These are phyloP conservation scores for Diaporthe aspalathi DNA, from an alignment of 2,329 filamentous ascomycete genomes.

Conservation along the genomic window DNA sequence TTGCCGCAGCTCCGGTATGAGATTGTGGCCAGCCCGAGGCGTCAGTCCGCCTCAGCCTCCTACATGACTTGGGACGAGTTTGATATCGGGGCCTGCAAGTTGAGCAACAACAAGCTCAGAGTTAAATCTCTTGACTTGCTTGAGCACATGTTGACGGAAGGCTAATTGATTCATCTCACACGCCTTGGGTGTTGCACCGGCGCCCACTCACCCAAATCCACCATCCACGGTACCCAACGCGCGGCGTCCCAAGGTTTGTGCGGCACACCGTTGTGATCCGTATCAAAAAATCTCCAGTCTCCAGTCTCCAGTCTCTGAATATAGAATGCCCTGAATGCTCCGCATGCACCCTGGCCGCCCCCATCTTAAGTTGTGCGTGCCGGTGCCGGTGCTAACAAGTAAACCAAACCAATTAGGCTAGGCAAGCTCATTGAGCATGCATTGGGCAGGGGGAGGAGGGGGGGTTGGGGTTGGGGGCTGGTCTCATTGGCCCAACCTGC, in stretches of 20 bases:
- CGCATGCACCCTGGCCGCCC: neutral
- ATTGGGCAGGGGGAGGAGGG: neutral
- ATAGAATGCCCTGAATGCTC: no score
- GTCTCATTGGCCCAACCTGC: neutral
- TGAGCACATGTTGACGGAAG: slow-evolving; percentile 7
- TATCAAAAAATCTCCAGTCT: neutral
- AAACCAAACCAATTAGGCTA: no score
- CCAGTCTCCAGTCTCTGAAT: no score
- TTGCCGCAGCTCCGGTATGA: neutral
- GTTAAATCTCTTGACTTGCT: slow-evolving; percentile 8
- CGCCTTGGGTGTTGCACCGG: neutral
- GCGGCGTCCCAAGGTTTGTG: slow-evolving; percentile 11
- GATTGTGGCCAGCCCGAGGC: neutral
- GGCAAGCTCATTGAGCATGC: neutral
- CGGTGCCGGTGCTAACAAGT: neutral
- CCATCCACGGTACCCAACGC: neutral
- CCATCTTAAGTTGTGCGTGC: no score
- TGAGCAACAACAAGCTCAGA: slow-evolving; percentile 19
- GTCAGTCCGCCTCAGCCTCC: slow-evolving; percentile 8
- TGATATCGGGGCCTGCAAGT: neutral
- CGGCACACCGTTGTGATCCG: neutral
- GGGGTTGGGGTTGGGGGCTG: no score
- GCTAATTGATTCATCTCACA: slow-evolving; percentile 3
- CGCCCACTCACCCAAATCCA: neutral
- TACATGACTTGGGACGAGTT: slow-evolving; percentile 27